These are phyloP conservation scores for Sphaceloma murrayae DNA, from an alignment of 2,329 filamentous ascomycete species.

Conservation along the genomic window DNA sequence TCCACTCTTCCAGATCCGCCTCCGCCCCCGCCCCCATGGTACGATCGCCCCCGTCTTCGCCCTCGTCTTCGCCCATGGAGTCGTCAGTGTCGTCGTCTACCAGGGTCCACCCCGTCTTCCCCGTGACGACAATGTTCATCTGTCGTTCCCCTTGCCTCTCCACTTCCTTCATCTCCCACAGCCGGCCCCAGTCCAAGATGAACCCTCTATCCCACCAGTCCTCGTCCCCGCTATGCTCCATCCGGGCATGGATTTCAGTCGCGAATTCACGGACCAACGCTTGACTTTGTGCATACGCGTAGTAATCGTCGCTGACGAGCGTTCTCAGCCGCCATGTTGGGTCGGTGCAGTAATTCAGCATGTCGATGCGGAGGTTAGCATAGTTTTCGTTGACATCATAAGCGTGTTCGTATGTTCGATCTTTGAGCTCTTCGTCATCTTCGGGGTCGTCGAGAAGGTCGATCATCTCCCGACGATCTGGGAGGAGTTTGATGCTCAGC, in stretches of 20 bases:
- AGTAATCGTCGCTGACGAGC: conserved; percentile 7
- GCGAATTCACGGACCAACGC: background rate
- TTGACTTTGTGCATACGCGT: background rate
- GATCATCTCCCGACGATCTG: background rate
- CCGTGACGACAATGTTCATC: no score
- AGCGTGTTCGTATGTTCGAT: background rate
- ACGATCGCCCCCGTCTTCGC: background rate
- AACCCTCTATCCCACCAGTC: background rate
- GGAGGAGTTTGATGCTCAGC: conserved; percentile 4
- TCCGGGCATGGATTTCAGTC: background rate
- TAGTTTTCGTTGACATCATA: background rate
- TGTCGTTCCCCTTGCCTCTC: background rate
- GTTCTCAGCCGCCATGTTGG: conserved; percentile 6
- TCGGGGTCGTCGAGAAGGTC: background rate
- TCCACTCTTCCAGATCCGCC: background rate
- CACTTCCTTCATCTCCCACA: conserved; percentile 3
- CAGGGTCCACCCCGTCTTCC: no score
- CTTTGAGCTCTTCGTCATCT: conserved; percentile 1
- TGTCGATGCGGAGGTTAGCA: background rate
- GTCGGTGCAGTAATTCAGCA: background rate
- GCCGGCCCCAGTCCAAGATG: background rate
- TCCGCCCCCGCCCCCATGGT: no score
- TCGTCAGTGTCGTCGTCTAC: no score
- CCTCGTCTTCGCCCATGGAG: background rate
- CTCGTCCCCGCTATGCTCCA: background rate